A percentile compares a stretch with the other conserved stretches of the same genome.
phyloP scores from a whole-genome alignment of 768 basidiomycete species.

The Rhizopogon vesiculosus region DNA sequence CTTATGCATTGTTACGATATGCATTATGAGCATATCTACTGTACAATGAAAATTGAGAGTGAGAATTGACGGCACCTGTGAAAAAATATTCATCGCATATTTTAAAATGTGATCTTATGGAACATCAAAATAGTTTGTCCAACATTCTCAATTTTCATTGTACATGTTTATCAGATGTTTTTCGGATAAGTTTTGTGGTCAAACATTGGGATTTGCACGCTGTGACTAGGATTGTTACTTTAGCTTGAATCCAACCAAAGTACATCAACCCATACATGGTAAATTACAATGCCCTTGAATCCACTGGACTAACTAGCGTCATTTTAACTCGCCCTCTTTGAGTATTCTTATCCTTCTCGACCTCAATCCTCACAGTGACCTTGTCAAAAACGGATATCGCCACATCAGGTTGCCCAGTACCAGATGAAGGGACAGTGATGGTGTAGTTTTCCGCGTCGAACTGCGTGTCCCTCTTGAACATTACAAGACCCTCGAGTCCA shows the following conservation, averaged over 20 bases:
- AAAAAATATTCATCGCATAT: no score
- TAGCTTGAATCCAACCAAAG: not conserved
- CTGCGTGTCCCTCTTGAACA: slow-evolving; percentile 84
- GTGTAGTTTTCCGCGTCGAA: slow-evolving; percentile 93
- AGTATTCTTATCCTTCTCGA: slow-evolving; percentile 93
- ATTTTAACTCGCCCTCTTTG: slow-evolving; percentile 88
- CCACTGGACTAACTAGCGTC: slow-evolving; percentile 65
- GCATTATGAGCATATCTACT: no score
- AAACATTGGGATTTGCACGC: no score
- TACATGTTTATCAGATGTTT: no score
- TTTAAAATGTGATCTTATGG: no score
- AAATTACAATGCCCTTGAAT: slow-evolving; percentile 40
- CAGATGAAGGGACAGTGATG: slow-evolving; percentile 57
- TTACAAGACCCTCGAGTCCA: slow-evolving; percentile 91
- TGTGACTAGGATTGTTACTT: no score
- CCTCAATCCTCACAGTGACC: slow-evolving; percentile 82
- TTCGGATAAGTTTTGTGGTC: no score
- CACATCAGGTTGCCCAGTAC: slow-evolving; percentile 30
- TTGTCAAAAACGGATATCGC: slow-evolving; percentile 90
- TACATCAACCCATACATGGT: not conserved
- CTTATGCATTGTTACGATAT: no score
- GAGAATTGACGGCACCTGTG: no score
- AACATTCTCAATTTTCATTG: no score
- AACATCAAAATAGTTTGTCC: no score
- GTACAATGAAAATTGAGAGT: no score